These are phyloP conservation scores for Sclerospora graminicola DNA, from an alignment of 352 stramenopile species.

Conservation along the genomic window DNA sequence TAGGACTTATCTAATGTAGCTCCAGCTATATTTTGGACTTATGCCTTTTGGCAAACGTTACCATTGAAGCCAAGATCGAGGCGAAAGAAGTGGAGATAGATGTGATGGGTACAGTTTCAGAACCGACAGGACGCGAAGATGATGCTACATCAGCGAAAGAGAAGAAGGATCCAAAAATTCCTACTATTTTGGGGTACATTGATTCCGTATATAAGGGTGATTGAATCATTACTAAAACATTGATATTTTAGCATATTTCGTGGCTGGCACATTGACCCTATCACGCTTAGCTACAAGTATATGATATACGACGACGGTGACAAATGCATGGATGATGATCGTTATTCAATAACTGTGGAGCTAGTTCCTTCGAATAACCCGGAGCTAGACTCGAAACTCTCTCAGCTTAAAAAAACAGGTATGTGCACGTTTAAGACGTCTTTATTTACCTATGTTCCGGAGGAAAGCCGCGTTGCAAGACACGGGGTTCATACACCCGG, in stretches of 20 bases:
- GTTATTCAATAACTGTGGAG: conserved; percentile 40
- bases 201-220: not conserved
- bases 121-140: conserved; percentile 4
- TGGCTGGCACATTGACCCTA: conserved; percentile 71
- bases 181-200: conserved; percentile 44
- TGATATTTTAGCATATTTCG: conserved; percentile 44
- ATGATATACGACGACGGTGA: conserved; percentile 73
- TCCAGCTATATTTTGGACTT: conserved; percentile 46
- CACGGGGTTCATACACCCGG: conserved; percentile 54
- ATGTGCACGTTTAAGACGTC: conserved; percentile 46
- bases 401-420: conserved; percentile 42
- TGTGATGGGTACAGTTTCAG: conserved; percentile 4
- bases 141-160: conserved; percentile 5
- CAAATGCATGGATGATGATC: conserved; percentile 36
- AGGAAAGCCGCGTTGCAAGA: conserved; percentile 25
- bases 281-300: conserved; percentile 68
- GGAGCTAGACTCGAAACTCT: conserved; percentile 30
- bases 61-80: conserved; percentile 25
- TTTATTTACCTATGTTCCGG: conserved; percentile 35
- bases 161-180: conserved; percentile 14
- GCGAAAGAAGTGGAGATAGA: conserved; percentile 19
- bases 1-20: conserved; percentile 1
- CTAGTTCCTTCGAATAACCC: conserved; percentile 35
- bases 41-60: conserved; percentile 55
- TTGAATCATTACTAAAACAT: conserved; percentile 2